Evolutionary conservation across 768 basidiomycete genomes (phyloP), one percentile per base, ranked within the genome.

Genomic region (Suillus brevipes): DNA sequence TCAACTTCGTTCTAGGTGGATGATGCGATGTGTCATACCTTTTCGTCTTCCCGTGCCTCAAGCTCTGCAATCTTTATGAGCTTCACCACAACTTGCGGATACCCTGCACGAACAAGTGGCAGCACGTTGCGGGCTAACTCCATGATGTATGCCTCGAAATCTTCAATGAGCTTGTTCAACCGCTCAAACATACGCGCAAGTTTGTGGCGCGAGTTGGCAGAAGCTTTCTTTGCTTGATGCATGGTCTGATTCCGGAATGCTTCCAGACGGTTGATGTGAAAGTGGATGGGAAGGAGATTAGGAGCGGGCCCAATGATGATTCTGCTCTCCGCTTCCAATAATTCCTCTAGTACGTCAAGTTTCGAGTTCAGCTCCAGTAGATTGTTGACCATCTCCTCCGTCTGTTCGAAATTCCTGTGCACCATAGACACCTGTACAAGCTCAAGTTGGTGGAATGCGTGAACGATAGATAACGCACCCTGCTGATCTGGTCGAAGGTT

Each of bases 401-500:
- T 97, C 63, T 92, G 92, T 67, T 94, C 88, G 70, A 99, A 96
- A 74, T 97, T 95, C 9, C 96, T 86, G 75, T 99, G 97, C 2
- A 99, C 92, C 81, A 92, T 88, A 6, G 97, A 98, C 3, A 97
- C 95, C 95, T 98, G 64, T 3, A 59, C 13, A n/a, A n/a, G n/a
- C 61, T 50, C 28, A 58, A 66, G 57, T 23, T 38, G 57, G 37
- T 5, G 16, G 9, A 58, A 38, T 16, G 5, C 5, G 57, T n/a
- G 16, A 40, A 58, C 14, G 5, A 38, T 38, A 52, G 28, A 52
- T 9, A 16, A 81, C 89, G 63, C 72, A 97, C 97, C 77, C 95
- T 84, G 73, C 92, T 93, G 73, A 99, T 97, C 79, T 97, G 96
- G 79, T 95, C 94, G 75, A 97, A 98, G 12, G 92, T 98, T 36